phyloP scores from a whole-genome alignment of 192 early-diverging fungal species.

The Paraglomus brasilianum region DNA sequence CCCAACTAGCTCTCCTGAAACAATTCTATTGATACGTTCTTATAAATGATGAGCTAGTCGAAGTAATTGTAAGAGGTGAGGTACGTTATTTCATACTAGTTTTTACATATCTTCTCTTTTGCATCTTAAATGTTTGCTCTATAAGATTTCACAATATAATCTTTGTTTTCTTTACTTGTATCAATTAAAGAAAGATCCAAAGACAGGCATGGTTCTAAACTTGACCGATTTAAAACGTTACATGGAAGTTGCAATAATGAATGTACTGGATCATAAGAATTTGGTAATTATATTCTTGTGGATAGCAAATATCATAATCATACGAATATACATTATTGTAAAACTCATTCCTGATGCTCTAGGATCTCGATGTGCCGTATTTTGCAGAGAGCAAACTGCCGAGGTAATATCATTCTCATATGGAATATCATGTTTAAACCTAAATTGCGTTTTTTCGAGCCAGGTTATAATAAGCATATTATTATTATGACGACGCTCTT shows the following conservation, averaged over 20 bases:
- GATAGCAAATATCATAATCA: not conserved
- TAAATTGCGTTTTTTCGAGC: too few species aligned
- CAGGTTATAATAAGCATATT: too few species aligned
- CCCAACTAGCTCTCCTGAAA: too few species aligned
- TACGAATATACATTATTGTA: not conserved
- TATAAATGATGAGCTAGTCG: constrained; percentile 45
- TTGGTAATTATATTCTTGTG: constrained; percentile 46
- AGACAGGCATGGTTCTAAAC: constrained; percentile 88
- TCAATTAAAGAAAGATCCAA: constrained; percentile 56
- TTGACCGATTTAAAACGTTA: constrained; percentile 75
- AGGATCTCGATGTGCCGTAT: constrained; percentile 81
- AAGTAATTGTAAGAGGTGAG: constrained; percentile 69
- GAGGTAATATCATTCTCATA: too few species aligned
- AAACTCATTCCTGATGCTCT: not conserved
- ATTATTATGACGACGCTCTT: too few species aligned
- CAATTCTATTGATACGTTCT: too few species aligned
- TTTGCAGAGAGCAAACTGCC: constrained; percentile 64
- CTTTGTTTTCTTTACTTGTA: not conserved
- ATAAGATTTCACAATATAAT: not conserved
- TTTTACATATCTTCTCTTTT: not conserved
- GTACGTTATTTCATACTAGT: constrained; percentile 34
- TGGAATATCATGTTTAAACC: too few species aligned
- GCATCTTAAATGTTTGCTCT: not conserved
- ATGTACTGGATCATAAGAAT: constrained; percentile 84
- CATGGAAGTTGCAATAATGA: constrained; percentile 70